A percentile compares a stretch with the other conserved stretches of the same genome.
Conservation (phyloP, 1,139 yeast species). For the Ogataea hybrid region DNA sequence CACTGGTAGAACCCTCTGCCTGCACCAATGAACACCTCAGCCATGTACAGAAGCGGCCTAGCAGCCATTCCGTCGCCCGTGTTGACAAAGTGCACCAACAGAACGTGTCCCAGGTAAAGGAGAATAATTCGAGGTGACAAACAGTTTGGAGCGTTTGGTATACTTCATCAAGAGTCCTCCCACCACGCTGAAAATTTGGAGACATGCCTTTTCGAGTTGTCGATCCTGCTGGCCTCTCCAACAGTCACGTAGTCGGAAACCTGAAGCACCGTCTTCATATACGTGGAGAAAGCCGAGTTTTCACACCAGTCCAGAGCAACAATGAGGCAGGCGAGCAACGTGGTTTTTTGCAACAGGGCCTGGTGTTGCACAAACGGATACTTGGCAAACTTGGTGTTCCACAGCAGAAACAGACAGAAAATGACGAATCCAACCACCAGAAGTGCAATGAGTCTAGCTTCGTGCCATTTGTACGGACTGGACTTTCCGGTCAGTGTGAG, state of each 20-base stretch:
- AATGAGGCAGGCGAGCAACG: background rate
- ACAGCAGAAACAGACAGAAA: too few species aligned
- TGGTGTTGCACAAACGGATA: too few species aligned
- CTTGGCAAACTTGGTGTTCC: too few species aligned
- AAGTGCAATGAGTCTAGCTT: too few species aligned
- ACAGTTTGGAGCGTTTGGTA: slow-evolving; percentile 1
- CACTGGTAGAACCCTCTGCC: too few species aligned
- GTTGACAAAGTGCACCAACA: background rate
- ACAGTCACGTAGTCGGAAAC: slow-evolving; percentile 4
- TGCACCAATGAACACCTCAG: too few species aligned
- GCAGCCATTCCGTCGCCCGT: too few species aligned
- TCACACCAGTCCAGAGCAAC: slow-evolving; percentile 4
- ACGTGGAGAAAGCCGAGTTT: slow-evolving; percentile 3
- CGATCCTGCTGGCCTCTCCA: slow-evolving; percentile 5
- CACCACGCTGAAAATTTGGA: slow-evolving; percentile 3
- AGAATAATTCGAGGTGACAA: background rate
- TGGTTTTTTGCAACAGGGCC: too few species aligned
- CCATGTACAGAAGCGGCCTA: too few species aligned
- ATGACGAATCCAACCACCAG: too few species aligned
- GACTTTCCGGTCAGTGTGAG: too few species aligned
- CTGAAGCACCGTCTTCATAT: slow-evolving; percentile 3
- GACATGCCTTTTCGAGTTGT: slow-evolving; percentile 5
- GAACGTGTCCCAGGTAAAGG: background rate
- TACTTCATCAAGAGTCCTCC: slow-evolving; percentile 3
- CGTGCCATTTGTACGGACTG: too few species aligned